Percentiles rank a stretch among this genome's conserved stretches.
phyloP scores from a whole-genome alignment of 495 filamentous ascomycete species.

The Penicillium atrosanguineum region DNA sequence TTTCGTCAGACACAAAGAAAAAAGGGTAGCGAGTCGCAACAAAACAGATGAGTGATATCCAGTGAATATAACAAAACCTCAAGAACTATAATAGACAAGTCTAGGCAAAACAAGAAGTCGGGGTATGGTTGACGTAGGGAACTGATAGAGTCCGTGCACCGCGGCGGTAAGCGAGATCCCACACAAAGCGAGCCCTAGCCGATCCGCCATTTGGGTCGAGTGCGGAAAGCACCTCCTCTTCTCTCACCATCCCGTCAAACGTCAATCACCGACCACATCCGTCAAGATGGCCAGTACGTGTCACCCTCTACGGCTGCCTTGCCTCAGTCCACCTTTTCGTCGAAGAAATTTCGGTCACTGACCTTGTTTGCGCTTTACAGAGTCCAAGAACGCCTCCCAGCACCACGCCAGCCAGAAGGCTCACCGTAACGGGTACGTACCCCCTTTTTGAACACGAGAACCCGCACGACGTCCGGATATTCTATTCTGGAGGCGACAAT shows the following conservation, averaged over 20 bases:
- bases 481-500: constrained; percentile 1
- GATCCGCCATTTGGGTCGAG: constrained; percentile 27
- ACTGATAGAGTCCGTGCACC: constrained; percentile 24
- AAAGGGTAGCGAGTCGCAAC: background rate
- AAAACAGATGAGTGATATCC: background rate
- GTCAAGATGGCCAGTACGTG: constrained; percentile 55
- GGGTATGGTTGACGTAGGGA: background rate
- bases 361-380: constrained; percentile 46
- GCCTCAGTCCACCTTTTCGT: constrained; percentile 2
- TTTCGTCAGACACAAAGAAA: background rate
- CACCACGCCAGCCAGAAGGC: constrained; percentile 96
- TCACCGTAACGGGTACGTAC: constrained; percentile 90
- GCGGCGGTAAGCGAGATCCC: constrained; percentile 48
- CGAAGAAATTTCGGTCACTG: constrained; percentile 21
- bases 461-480: background rate
- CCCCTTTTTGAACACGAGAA: constrained; percentile 6
- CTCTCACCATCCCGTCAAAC: constrained; percentile 30
- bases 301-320: background rate
- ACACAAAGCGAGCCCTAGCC: constrained; percentile 48
- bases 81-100: background rate
- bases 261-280: constrained; percentile 44
- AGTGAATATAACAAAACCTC: background rate
- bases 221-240: constrained; percentile 20
- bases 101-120: background rate
- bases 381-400: constrained; percentile 99